Percentiles rank a stretch among this genome's conserved stretches.
Conservation (phyloP, 1,139 yeast genomes). For the Magnusiomyces ingens region DNA sequence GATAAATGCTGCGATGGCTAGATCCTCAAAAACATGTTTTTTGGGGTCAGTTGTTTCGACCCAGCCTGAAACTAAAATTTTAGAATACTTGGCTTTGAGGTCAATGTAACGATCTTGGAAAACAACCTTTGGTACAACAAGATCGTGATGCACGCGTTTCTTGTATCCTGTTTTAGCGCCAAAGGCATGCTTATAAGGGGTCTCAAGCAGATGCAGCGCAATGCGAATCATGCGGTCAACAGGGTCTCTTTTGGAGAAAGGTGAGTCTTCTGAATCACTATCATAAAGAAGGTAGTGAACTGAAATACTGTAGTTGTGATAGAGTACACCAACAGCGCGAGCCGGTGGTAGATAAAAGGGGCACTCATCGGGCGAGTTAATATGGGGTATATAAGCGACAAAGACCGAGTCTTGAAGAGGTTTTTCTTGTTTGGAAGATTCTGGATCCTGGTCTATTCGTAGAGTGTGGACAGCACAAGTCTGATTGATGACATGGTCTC, state of each 20-base stretch:
- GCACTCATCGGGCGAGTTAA: constrained; percentile 49
- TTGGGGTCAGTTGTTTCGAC: constrained; percentile 88
- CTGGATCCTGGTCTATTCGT: constrained; percentile 17
- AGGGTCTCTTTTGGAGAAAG: constrained; percentile 16
- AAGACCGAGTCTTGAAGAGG: constrained; percentile 39
- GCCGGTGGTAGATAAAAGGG: constrained; percentile 90
- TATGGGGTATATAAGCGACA: constrained; percentile 73
- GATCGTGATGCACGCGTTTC: constrained; percentile 82
- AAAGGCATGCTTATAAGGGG: constrained; percentile 73
- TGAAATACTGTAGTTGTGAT: constrained; percentile 48
- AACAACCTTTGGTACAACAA: constrained; percentile 71
- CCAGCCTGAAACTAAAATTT: constrained; percentile 75
- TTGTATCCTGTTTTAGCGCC: constrained; percentile 83
- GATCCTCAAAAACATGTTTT: constrained; percentile 94
- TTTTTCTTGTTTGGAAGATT: constrained; percentile 14
- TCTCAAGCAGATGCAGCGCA: constrained; percentile 69
- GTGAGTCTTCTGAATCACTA: constrained; percentile 21
- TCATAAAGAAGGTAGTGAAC: constrained; percentile 73
- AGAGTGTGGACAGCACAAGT: constrained; percentile 54
- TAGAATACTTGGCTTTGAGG: constrained; percentile 77
- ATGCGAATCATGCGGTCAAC: constrained; percentile 68
- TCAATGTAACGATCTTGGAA: constrained; percentile 80
- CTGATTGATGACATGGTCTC: constrained; percentile 78
- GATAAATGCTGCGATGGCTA: constrained; percentile 90
- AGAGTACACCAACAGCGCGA: constrained; percentile 69